A percentile compares a stretch with the other conserved stretches of the same genome.
Evolutionary conservation across 2,329 filamentous ascomycete species (phyloP).

Genomic region (Chaetomiaceae sp.): DNA sequence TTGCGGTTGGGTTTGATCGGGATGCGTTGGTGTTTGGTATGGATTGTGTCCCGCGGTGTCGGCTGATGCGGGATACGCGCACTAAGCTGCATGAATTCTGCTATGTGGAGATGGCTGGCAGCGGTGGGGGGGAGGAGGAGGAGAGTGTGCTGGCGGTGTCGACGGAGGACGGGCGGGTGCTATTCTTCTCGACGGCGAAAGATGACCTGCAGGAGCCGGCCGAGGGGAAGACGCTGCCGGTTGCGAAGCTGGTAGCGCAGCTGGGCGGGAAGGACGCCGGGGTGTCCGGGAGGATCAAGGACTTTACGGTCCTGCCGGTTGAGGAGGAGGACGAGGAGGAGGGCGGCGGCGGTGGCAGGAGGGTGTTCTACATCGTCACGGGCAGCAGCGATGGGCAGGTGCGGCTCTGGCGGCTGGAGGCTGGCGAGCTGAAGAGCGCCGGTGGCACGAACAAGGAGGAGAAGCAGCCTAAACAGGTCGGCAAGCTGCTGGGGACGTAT

Average conservation of each 20-base stretch:
- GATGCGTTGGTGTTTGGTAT: slow-evolving; percentile 81
- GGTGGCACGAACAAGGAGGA: too few species aligned
- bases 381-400: slow-evolving; percentile 81
- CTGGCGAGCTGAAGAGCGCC: slow-evolving; percentile 34
- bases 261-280: slow-evolving; percentile 68
- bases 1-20: slow-evolving; percentile 81
- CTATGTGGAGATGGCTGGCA: slow-evolving; percentile 56
- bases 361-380: slow-evolving; percentile 56
- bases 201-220: slow-evolving; percentile 25
- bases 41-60: slow-evolving; percentile 75
- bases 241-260: slow-evolving; percentile 65
- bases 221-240: slow-evolving; percentile 35
- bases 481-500: slow-evolving; percentile 66
- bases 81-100: slow-evolving; percentile 80
- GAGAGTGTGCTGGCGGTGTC: slow-evolving; percentile 61
- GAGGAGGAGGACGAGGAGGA: slow-evolving; percentile 33
- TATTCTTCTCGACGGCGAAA: slow-evolving; percentile 70
- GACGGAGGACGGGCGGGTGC: slow-evolving; percentile 81
- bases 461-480: slow-evolving; percentile 39
- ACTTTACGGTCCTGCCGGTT: slow-evolving; percentile 63
- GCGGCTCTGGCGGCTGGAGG: slow-evolving; percentile 63
- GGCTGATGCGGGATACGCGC: slow-evolving; percentile 58
- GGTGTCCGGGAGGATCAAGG: slow-evolving; percentile 72
- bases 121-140: too few species aligned
- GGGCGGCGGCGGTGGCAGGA: too few species aligned